Percentiles rank a stretch among this genome's conserved stretches.
Evolutionary conservation across 306 rosid species (phyloP).

Genomic region (Fagus crenata): DNA sequence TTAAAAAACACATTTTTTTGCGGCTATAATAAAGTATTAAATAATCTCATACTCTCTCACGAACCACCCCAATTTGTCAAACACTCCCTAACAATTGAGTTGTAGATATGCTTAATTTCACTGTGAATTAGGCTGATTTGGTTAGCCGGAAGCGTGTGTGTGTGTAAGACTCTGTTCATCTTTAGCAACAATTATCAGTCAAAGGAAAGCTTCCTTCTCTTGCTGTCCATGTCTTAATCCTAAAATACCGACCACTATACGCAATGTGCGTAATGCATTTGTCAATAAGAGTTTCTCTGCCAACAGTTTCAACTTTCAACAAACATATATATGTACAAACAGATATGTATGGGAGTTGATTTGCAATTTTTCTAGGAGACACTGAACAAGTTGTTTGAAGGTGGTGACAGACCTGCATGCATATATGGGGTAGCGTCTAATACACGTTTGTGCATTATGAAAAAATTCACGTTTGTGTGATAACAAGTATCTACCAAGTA

Average conservation of each 20-base stretch:
- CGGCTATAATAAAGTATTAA: neutral
- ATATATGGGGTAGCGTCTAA: too few relatives aligned
- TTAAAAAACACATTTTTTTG: neutral
- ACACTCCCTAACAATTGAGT: too few relatives aligned
- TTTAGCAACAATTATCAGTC: neutral
- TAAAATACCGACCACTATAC: slow-evolving; percentile 16
- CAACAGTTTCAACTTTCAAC: neutral
- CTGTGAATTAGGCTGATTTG: neutral
- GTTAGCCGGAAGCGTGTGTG: neutral
- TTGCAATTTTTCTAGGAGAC: slow-evolving; percentile 5
- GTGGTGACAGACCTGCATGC: neutral
- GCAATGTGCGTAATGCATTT: neutral
- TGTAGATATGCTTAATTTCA: too few relatives aligned
- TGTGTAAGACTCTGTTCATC: neutral
- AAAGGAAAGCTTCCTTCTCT: neutral
- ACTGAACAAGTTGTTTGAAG: slow-evolving; percentile 25
- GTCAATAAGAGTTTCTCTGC: slow-evolving; percentile 6
- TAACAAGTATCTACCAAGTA: slow-evolving; percentile 31
- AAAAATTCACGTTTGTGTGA: neutral
- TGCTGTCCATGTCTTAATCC: neutral
- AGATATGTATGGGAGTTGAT: slow-evolving; percentile 9
- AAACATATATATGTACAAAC: neutral
- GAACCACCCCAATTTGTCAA: too few relatives aligned
- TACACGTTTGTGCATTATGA: too few relatives aligned
- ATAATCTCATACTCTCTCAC: neutral